Evolutionary conservation across 1,139 yeast genomes (phyloP), one percentile per base, ranked within the genome.

Genomic region (Yamadazyma conglobata): DNA sequence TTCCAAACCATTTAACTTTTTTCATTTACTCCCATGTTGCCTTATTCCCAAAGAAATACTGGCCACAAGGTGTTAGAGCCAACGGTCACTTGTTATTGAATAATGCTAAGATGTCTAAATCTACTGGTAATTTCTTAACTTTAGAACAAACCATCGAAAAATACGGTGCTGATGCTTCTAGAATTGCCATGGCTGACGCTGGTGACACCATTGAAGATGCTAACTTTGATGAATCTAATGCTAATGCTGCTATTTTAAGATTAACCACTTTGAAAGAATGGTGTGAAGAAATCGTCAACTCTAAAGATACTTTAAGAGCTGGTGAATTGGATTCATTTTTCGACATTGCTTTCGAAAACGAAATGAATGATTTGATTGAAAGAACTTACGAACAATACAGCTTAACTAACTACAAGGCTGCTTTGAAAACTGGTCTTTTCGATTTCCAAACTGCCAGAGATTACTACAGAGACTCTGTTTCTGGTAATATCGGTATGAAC

Each of bases 121-220:
- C 95, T 23, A 89, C 97, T 21, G 99, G 99, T 63, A 91, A 91
- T 68, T 91, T 93, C 57, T 73, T 88, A 81, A 91, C 98, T 31
- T 71, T 91, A 56, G 77, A 80, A 49, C 88, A 91, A 60, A 74
- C 83, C 50, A 81, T 82, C 37, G 73, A 77, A 48, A 93, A 91
- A 64, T 91, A 80, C 48, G 99, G 98, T 57, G 96, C 98, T 31
- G 99, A 93, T 61, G 97, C 97, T 25, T 73, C 95, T 13, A 83
- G 99, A 71, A 85, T 93, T 59, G 96, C 98, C 7, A 70, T 93
- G 48, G 99, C 98, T 22, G 97, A 93, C 68, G 96, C 96, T 35
- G 99, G 99, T 69, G 99, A 93, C 56, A 69, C 93, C 28, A 78
- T 88, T 44, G 98, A 91, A 64, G 99, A 93, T 62, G 98, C 99